Base-by-base conservation (phyloP, 1,284 basidiomycete genomes). In the Apiotrichum gamsii region DNA sequence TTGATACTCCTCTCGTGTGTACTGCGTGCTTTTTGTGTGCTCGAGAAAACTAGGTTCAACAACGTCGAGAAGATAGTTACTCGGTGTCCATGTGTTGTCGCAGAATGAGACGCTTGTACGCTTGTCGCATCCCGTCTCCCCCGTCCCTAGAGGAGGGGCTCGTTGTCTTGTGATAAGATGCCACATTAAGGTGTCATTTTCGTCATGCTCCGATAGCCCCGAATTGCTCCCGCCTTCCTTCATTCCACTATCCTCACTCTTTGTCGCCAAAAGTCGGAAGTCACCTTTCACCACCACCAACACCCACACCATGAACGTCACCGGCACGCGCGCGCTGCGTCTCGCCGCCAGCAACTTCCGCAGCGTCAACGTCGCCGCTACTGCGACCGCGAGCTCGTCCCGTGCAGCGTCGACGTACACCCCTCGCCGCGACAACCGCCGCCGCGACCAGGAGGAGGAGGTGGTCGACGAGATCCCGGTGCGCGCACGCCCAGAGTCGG, bases 401-500 rank as follows among this genome's bases (percentile, higher is more conserved):
- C 48, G 52, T 36, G 15, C 25, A 1, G 42, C 48, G 19, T 54
- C 53, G 39, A 51, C 45, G 14, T 47, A 30, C 42, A 28, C 25
- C 25, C 16, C 24, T 6, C 48, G 45, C 8, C 24, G 31, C 13
- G 35, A 33, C 5, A 23, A 11, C 10, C 33, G 24, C 20, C 19
- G 21, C 11, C 21, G 19, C 19, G 40, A 34, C 25, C 19, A 31
- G n/a, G 25, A 3, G n/a, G 29, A 13, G 21, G 18, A 21, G 25
- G 8, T 28, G 29, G n/a, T n/a, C n/a, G n/a, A n/a, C n/a, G n/a
- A 30, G 23, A 4, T 8, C 19, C 18, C 31, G 20, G 49, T 49
- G 15, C 66, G 57, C 4, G 57, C 56, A 43, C 72, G 68, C 49
- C 76, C 76, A 1, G 47, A 59, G 3, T 85, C 87, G 2, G 78